Conservation (phyloP, 2,329 filamentous ascomycete species). For the Achaetomium macrosporum region DNA sequence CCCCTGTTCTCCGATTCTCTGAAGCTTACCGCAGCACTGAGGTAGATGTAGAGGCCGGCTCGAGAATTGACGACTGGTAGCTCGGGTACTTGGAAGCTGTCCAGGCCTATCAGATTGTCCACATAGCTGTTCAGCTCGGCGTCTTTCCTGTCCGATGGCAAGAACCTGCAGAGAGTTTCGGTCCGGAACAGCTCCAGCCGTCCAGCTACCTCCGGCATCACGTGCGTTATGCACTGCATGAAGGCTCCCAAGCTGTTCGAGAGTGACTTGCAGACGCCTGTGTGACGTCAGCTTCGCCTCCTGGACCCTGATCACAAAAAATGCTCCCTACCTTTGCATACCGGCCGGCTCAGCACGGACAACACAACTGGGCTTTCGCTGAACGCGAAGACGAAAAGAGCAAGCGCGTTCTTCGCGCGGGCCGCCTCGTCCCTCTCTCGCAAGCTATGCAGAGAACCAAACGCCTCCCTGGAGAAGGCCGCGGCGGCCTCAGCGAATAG, state of each 20-base stretch:
- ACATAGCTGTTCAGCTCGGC: slow-evolving; percentile 51
- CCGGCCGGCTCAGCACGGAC: slow-evolving; percentile 45
- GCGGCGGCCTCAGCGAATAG: slow-evolving; percentile 48
- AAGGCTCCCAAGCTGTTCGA: slow-evolving; percentile 43
- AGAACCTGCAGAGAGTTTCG: slow-evolving; percentile 49
- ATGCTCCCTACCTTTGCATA: slow-evolving; percentile 44
- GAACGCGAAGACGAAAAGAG: slow-evolving; percentile 56
- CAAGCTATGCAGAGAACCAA: slow-evolving; percentile 42
- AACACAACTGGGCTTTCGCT: slow-evolving; percentile 55
- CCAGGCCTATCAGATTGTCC: slow-evolving; percentile 50
- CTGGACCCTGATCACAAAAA: neutral
- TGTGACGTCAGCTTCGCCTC: slow-evolving; percentile 15
- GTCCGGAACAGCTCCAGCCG: slow-evolving; percentile 54
- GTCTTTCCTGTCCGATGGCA: slow-evolving; percentile 46
- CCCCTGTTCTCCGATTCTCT: neutral
- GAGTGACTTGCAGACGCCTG: slow-evolving; percentile 44
- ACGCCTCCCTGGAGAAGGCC: slow-evolving; percentile 37
- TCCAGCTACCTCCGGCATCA: slow-evolving; percentile 46
- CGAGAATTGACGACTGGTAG: slow-evolving; percentile 68
- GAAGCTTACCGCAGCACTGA: slow-evolving; percentile 67
- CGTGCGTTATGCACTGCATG: slow-evolving; percentile 52
- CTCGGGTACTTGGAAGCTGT: slow-evolving; percentile 54
- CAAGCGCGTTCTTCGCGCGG: slow-evolving; percentile 55
- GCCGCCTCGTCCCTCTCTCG: slow-evolving; percentile 52
- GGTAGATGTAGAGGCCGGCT: slow-evolving; percentile 76